These are phyloP conservation scores for Antarctomyces pellizariae DNA, from an alignment of 495 filamentous ascomycete species.

Conservation along the genomic window DNA sequence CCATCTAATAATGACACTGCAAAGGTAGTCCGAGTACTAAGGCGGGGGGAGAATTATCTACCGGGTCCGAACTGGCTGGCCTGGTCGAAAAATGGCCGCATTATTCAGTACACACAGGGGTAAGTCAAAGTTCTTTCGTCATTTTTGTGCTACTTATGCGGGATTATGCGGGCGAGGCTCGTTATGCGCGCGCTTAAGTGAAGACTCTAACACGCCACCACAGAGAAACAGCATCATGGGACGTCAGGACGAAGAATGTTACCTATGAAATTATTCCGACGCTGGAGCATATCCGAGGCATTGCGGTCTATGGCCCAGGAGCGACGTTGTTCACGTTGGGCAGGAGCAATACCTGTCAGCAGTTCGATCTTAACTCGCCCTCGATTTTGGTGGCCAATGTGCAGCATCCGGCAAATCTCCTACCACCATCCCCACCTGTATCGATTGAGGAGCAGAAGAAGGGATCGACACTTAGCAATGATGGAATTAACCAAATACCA, in stretches of 20 bases:
- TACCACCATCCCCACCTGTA: constrained; percentile 56
- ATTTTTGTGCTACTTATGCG: constrained; percentile 4
- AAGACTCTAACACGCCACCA: constrained; percentile 11
- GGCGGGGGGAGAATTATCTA: constrained; percentile 47
- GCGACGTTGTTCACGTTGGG: constrained; percentile 86
- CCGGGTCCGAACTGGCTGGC: constrained; percentile 82
- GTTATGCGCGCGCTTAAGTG: constrained; percentile 18
- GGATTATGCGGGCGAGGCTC: not conserved
- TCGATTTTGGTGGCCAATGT: constrained; percentile 53
- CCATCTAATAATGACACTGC: constrained; percentile 48
- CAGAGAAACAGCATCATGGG: constrained; percentile 85
- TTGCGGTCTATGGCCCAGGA: constrained; percentile 72
- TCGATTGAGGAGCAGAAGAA: constrained; percentile 41
- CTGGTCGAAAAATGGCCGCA: constrained; percentile 94
- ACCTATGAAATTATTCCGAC: constrained; percentile 74
- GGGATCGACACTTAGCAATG: constrained; percentile 16
- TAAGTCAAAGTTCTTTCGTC: constrained; percentile 25
- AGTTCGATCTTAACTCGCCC: constrained; percentile 77
- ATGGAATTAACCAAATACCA: constrained; percentile 14
- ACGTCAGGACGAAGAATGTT: constrained; percentile 89
- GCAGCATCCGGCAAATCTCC: constrained; percentile 52
- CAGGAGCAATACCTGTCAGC: constrained; percentile 70
- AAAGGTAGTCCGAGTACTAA: constrained; percentile 71
- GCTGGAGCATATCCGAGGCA: constrained; percentile 51
- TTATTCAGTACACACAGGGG: constrained; percentile 84